Conservation (phyloP, 306 rosid species). For the Mimosa bimucronata region DNA sequence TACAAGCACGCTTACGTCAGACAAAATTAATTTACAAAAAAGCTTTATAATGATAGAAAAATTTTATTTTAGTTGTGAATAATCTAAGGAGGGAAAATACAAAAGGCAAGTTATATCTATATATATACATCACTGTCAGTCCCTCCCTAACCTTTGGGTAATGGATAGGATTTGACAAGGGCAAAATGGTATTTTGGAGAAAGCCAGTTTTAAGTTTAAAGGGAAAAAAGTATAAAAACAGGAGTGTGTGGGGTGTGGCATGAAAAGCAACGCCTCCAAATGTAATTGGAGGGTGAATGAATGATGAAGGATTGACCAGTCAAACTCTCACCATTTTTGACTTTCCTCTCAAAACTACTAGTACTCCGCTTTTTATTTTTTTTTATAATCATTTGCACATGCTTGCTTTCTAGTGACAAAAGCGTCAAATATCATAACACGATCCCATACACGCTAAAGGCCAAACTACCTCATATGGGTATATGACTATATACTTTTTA, state of each 20-base stretch:
- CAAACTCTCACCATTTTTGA: constrained; percentile 11
- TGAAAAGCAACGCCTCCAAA: constrained; percentile 8
- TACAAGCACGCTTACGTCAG: too few relatives aligned
- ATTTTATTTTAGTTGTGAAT: too few relatives aligned
- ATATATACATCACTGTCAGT: too few relatives aligned
- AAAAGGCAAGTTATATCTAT: neutral
- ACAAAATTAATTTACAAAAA: too few relatives aligned
- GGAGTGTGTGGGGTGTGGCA: too few relatives aligned
- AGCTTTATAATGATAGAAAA: too few relatives aligned
- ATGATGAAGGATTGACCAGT: constrained; percentile 8
- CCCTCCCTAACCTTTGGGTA: neutral
- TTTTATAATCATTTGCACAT: neutral
- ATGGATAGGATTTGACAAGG: neutral
- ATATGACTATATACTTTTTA: too few relatives aligned
- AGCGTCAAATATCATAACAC: neutral
- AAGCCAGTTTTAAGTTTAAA: neutral
- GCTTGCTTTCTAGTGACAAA: neutral
- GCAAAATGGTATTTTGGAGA: constrained; percentile 4
- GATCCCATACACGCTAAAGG: too few relatives aligned
- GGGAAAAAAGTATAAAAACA: neutral
- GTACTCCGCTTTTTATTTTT: neutral
- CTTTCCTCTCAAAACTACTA: neutral
- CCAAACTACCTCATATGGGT: too few relatives aligned
- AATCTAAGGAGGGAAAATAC: neutral
- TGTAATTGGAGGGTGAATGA: neutral